Conservation (phyloP, 306 rosid species). For the Quercus wislizeni region DNA sequence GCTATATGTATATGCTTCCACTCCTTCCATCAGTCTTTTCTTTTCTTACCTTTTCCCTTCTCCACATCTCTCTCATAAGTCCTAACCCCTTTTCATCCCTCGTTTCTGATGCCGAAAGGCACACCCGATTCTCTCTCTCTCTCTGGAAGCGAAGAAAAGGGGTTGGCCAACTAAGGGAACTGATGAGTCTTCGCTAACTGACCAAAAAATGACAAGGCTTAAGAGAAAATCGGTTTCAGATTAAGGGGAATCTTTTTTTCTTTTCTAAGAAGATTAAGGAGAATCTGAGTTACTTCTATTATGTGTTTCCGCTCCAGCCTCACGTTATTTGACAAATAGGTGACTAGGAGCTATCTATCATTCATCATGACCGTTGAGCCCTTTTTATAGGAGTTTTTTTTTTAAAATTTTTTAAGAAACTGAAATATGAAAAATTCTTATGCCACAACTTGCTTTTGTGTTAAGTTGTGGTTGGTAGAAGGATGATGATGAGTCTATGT, state of each 20-base stretch:
- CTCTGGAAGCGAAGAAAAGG: background rate
- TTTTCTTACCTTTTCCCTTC: background rate
- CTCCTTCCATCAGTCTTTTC: constrained; percentile 23
- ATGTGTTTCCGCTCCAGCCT: background rate
- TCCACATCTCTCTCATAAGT: background rate
- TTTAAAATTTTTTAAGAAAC: too few relatives aligned
- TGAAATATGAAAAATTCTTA: too few relatives aligned
- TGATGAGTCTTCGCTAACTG: background rate
- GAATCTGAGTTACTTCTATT: background rate
- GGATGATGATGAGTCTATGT: too few relatives aligned
- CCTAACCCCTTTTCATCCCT: constrained; percentile 27
- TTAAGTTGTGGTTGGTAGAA: too few relatives aligned
- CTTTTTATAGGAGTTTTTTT: background rate
- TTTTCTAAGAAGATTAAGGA: too few relatives aligned
- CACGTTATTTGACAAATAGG: background rate
- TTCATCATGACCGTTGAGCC: background rate
- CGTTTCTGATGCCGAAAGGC: constrained; percentile 45
- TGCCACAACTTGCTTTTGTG: too few relatives aligned
- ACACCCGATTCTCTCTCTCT: background rate
- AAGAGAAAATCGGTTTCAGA: constrained; percentile 3
- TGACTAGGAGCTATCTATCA: background rate
- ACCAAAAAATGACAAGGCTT: constrained; percentile 13
- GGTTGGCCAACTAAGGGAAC: background rate
- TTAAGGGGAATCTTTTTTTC: background rate
- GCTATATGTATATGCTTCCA: background rate